Base-by-base conservation (phyloP, 2,329 filamentous ascomycete genomes). In the Clonostachys byssicola region DNA sequence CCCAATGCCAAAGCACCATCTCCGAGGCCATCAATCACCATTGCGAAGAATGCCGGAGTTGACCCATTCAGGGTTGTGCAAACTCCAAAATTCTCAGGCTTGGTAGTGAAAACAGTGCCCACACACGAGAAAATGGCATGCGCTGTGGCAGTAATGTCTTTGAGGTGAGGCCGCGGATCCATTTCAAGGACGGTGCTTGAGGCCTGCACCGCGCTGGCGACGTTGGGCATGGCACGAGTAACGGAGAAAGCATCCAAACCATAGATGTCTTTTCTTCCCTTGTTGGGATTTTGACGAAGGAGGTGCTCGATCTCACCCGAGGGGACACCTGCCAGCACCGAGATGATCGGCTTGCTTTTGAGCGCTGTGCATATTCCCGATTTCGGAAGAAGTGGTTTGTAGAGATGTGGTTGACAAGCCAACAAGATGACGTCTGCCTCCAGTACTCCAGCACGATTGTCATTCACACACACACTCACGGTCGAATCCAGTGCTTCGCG, bases 1-100 rank as follows among this genome's bases (percentile, higher is more conserved):
- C 81, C 81, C 63, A 82, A 80, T 0, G 80, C 79, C 1, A 84
- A 78, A 0, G 74, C 77, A 0, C 78, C 80, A 49, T 83, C 80
- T 3, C 79, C 76, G 46, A 83, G 66, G 0, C 77, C 77, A 51
- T 85, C 81, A 12, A 77, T 66, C 6, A 84, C 70, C 9, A 84
- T 63, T 0, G 79, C 77, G 49, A 76, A 78, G 62, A 84, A 83
- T 0, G 80, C 80, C 0, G 79, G 80, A 0, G 80, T 80, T 3
- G 78, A 82, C 0, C 80, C 79, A 50, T 76, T 81, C 2, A 84
- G 69, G 0, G 80, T 78, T 0, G 79, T 83, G n/a, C 67, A 69
- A 0, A 72, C 77, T 51, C 82, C 75, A 74, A 84, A 80, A 6
- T 72, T 66, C 2, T 67, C 62, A 0, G 78, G 68, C 0, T 72